Base-by-base conservation (phyloP, 805 yeast species). In the Barnettozyma salicaria region DNA sequence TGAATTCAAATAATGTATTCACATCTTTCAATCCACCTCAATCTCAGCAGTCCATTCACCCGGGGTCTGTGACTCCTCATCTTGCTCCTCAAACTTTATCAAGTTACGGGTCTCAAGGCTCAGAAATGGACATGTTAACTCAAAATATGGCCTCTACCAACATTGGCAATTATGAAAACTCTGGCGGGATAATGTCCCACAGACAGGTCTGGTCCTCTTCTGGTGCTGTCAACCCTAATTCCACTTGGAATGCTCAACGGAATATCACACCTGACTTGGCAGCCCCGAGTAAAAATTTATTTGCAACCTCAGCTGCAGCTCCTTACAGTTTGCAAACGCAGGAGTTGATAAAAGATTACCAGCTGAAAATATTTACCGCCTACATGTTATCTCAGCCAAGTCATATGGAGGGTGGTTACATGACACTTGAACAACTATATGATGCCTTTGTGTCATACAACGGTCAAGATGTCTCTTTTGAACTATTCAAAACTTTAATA, bases 401-500 rank as follows among this genome's bases (percentile, higher is more conserved):
- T 3, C 40, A 31, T 21, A 21, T 40, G 4, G 39, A 36, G 3
- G 40, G 39, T n/a, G 45, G 42, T 6, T 45, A 29, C 10, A 32
- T 45, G 36, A 10, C 21, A 3, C 18, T 39, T 34, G 37, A 38
- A 19, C 30, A 29, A 2, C 19, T 45, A 16, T 39, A 40, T 17
- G 5, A 17, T 9, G 22, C 38, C 2, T 42, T 42, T 21, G 28
- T 30, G 4, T 21, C 44, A 3, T 33, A 34, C 18, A 34, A 34
- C n/a, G 37, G 37, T 3, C 30, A 21, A 21, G 37, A 27, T 12
- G 30, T 34, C 16, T 24, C 27, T 7, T 27, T 36, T 28, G 26
- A 24, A 2, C 17, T 49, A 9, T 47, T 50, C 27, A 10, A 39
- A 5, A 28, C 40, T n/a, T 33, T 49, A 6, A 19, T 44, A 14